Base-by-base conservation (phyloP, 805 yeast species). In the Saccharomyces mikatae region DNA sequence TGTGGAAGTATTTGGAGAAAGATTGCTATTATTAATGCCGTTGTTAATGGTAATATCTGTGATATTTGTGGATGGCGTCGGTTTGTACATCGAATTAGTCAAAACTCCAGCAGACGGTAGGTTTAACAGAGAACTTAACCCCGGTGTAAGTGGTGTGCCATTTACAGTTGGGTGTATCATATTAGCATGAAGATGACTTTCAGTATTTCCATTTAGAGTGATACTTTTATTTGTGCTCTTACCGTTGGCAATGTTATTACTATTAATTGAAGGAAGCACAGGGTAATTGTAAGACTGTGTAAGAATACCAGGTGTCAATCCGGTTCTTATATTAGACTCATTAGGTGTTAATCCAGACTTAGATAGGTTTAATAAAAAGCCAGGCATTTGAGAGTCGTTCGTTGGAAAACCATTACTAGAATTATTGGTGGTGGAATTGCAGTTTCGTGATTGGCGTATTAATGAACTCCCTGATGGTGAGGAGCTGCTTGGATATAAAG, bases 341-440 rank as follows among this genome's bases (percentile, higher is more conserved):
- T 83, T 86, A 2, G 94, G 94, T 0, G 90, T 84, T 48, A 88
- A 72, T 0, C 89, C 92, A 0, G 87, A 69, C 54, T 73, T 66
- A 30, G 73, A 67, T 50, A 70, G 61, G 47, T 58, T 60, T 22
- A 65, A 50, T 22, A 58, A 58, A 27, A 62, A 60, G 1, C 63
- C 59, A 2, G 66, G 61, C 14, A 60, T 55, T 28, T 54, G 56
- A 22, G 52, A 41, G 3, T 54, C 56, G 11, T 41, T 52, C 22
- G 56, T 30, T 4, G 52, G 36, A 6, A 31, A 50, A 6, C 47
- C 47, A 46, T 27, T 46, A 28, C 49, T 36, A 30, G 44, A 17
- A 22, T 31, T 24, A 29, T 13, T 50, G 29, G 29, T 13, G 10
- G 48, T 27, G 17, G 17, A 31, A 21, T 46, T 31, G 32, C 28